Conservation (phyloP, 257 asterid genomes). For the Leptodermis oblonga region DNA sequence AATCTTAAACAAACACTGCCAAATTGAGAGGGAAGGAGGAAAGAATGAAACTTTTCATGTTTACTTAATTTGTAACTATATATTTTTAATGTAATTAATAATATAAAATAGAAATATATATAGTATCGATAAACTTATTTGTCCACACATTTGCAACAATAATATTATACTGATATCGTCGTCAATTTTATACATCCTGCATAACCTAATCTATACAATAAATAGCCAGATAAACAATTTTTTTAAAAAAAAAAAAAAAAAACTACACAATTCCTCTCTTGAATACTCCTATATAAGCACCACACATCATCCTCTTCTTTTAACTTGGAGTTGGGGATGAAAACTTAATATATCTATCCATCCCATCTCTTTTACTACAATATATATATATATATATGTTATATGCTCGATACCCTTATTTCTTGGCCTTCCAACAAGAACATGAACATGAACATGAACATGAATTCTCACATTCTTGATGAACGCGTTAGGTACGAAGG, state of each 20-base stretch:
- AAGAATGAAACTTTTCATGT: too few relatives aligned
- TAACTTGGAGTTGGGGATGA: not conserved
- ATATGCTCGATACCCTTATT: not conserved
- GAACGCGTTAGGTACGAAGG: not conserved
- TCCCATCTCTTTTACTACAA: not conserved
- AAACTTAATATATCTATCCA: not conserved
- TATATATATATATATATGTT: not conserved
- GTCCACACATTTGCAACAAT: too few relatives aligned
- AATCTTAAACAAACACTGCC: not conserved
- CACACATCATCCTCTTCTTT: not conserved
- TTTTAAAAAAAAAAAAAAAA: too few relatives aligned
- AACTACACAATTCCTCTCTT: too few relatives aligned
- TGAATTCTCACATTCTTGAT: conserved; percentile 16
- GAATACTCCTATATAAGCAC: not conserved
- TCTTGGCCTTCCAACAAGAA: not conserved
- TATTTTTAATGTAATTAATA: too few relatives aligned
- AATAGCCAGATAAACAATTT: too few relatives aligned
- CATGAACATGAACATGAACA: not conserved
- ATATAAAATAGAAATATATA: too few relatives aligned
- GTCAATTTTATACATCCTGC: too few relatives aligned
- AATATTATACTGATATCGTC: too few relatives aligned
- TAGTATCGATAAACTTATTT: too few relatives aligned
- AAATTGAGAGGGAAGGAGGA: not conserved
- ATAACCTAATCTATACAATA: too few relatives aligned
- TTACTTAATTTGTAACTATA: too few relatives aligned